These are phyloP conservation scores for Carex arenaria DNA, from an alignment of 202 grass and related monocot genomes.

Conservation along the genomic window DNA sequence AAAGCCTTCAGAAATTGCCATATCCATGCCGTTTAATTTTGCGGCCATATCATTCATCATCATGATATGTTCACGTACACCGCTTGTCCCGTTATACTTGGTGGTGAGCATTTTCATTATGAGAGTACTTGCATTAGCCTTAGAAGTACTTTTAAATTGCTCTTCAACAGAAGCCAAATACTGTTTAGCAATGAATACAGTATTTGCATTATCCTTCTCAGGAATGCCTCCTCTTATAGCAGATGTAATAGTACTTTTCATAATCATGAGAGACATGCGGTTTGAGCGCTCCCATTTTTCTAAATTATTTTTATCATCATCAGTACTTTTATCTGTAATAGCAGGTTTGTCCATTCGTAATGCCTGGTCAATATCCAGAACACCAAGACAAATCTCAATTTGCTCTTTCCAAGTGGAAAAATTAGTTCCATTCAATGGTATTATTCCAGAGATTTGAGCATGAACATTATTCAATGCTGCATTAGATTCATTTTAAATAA, in stretches of 20 bases:
- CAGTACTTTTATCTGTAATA: too few relatives aligned
- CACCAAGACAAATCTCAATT: too few relatives aligned
- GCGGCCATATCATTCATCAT: background rate
- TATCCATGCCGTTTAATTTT: background rate
- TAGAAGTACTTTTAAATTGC: background rate
- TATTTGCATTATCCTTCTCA: background rate
- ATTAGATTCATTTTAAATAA: too few relatives aligned
- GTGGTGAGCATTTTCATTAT: slow-evolving; percentile 9
- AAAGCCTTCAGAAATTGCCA: background rate
- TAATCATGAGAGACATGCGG: background rate
- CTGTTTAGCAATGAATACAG: background rate
- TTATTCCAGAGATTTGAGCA: too few relatives aligned
- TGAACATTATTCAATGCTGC: too few relatives aligned
- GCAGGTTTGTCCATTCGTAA: too few relatives aligned
- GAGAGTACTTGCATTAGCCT: background rate
- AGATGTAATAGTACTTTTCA: background rate
- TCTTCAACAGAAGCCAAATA: background rate
- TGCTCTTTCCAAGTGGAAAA: too few relatives aligned
- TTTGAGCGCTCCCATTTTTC: too few relatives aligned
- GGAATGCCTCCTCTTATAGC: background rate
- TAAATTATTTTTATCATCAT: too few relatives aligned
- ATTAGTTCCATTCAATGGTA: too few relatives aligned
- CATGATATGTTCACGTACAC: background rate
- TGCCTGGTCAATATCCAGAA: too few relatives aligned
- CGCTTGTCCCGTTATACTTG: background rate